Conservation (phyloP, 345 rosid genomes). For the Eucalyptus microcorys region DNA sequence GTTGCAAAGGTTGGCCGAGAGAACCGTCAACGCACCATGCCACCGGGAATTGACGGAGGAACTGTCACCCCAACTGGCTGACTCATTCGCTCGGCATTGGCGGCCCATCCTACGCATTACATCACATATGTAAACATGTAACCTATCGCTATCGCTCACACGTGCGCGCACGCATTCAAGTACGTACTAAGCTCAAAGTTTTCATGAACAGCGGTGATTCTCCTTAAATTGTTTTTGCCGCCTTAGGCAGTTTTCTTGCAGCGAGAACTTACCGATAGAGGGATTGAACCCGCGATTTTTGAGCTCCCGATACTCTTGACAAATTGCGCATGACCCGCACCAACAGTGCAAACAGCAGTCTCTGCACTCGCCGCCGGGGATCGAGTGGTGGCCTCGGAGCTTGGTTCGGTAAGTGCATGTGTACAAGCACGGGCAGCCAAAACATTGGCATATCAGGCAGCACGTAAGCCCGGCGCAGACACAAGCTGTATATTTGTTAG, state of each 20-base stretch:
- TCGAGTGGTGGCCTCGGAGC: not conserved
- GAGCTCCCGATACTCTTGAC: conserved; percentile 5
- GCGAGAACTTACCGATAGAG: not conserved
- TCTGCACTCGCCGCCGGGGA: not conserved
- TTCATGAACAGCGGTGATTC: not conserved
- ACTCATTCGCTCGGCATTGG: not conserved
- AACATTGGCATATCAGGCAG: not conserved
- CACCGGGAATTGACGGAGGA: not conserved
- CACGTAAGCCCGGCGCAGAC: not conserved
- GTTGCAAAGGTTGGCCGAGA: not conserved
- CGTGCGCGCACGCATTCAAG: not conserved
- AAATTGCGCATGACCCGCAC: not conserved
- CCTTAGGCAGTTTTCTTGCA: not conserved
- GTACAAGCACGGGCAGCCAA: not conserved
- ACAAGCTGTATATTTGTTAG: not conserved
- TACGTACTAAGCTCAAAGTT: not conserved
- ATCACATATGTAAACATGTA: too few species aligned
- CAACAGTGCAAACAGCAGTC: not conserved
- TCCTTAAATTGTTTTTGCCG: not conserved
- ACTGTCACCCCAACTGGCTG: not conserved
- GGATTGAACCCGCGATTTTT: not conserved
- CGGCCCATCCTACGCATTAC: not conserved
- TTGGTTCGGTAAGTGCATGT: not conserved
- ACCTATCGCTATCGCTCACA: not conserved
- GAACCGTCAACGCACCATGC: not conserved